Base-by-base conservation (phyloP, 441 rosid species). In the Biscutella laevigata region DNA sequence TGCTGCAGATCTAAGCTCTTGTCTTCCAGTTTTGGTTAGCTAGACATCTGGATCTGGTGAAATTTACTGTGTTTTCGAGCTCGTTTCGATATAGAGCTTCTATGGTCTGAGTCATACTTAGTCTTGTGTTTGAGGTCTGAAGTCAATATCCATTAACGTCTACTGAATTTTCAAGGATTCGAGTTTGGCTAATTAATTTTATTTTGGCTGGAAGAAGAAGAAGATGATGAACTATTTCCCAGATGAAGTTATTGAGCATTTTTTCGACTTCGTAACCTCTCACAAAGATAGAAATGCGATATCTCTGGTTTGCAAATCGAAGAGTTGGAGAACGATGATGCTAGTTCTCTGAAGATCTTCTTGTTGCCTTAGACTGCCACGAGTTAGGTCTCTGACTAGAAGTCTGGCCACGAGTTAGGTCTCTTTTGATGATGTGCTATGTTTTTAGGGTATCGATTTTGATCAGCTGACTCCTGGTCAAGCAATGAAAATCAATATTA, bases 211-310 rank as follows among this genome's bases (percentile, higher is more conserved):
- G n/a, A n/a, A n/a, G n/a, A n/a, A n/a, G n/a, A n/a, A n/a, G n/a
- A n/a, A n/a, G n/a, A n/a, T n/a, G n/a, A n/a, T 90, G 98, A 87
- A 87, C 71, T 87, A 78, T 63, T 90, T 87, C 67, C 98, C 98
- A 1, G 95, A 90, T 41, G 98, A 90, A 65, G 98, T 87, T 1
- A 33, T 84, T 6, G 96, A 84, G 75, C 90, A 87, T 58, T 80
- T 90, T 4, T 90, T 90, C 55, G 71, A 78, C 65, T 90, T 78
- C 59, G 71, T 90, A 7, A 65, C 78, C 2, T 76, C 90, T 0
- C 84, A 79, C 36, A 78, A 46, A 39, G 95, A 90, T 73, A 70
- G 97, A 7, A 86, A 90, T 77, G 42, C 86, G 1, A 77, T 84
- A 71, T 90, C 95, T 28, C 71, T 77, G 30, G 95, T 90, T 4